phyloP scores from a whole-genome alignment of 345 rosid genomes.

The Rubroshorea leprosula region DNA sequence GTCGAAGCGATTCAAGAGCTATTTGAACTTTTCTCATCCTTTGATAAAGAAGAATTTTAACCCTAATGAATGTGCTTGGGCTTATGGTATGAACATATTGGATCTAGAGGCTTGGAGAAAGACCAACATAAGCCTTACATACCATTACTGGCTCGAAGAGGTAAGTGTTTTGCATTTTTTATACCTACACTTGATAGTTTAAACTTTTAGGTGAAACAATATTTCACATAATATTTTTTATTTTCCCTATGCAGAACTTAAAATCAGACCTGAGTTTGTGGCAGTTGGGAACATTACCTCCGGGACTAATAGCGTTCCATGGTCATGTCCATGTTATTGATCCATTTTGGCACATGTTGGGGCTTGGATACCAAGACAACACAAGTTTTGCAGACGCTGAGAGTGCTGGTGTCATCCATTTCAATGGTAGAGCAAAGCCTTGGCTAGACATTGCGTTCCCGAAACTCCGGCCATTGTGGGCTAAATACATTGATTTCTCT shows the following conservation, averaged over 20 bases:
- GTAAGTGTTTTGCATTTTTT: no score
- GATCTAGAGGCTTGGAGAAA: conserved; percentile 89
- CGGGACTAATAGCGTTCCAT: conserved; percentile 89
- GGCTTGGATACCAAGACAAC: conserved; percentile 90
- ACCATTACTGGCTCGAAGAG: conserved; percentile 88
- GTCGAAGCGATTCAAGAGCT: conserved; percentile 84
- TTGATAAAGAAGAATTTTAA: conserved; percentile 51
- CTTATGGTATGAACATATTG: conserved; percentile 94
- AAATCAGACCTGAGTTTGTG: conserved; percentile 92
- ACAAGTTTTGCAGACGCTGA: conserved; percentile 56
- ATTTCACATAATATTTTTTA: no score
- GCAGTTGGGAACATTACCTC: conserved; percentile 95
- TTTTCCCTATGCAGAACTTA: conserved; percentile 81
- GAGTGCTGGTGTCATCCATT: conserved; percentile 85
- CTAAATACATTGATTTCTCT: conserved; percentile 70
- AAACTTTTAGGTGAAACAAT: no score
- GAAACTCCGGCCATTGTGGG: conserved; percentile 76
- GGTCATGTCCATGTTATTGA: conserved; percentile 78
- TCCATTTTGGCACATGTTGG: conserved; percentile 98
- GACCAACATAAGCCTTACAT: conserved; percentile 79
- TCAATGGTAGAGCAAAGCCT: conserved; percentile 97
- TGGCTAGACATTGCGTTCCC: conserved; percentile 97
- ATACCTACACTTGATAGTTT: no score
- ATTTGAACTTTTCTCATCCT: conserved; percentile 89
- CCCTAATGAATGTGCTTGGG: conserved; percentile 96